Conservation (phyloP, 768 basidiomycete genomes). For the Lactarius deliciosus region DNA sequence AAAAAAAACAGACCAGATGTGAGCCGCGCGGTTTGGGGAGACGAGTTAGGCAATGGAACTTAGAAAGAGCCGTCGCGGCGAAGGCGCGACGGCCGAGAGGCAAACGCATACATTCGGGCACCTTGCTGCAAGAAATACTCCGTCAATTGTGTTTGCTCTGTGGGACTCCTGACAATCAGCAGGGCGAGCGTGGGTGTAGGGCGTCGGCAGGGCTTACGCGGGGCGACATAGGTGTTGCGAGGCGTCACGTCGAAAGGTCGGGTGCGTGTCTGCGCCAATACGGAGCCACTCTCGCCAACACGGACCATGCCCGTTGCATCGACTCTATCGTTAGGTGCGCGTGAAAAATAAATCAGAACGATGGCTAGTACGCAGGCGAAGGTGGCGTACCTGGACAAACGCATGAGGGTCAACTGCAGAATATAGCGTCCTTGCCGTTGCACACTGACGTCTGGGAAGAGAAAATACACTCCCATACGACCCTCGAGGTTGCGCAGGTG, state of each 20-base stretch:
- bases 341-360: slow-evolving; percentile 17
- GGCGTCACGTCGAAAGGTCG: slow-evolving; percentile 76
- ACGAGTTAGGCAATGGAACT: slow-evolving; percentile 23
- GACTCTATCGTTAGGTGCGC: slow-evolving; percentile 48
- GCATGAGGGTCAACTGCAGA: slow-evolving; percentile 69
- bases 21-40: slow-evolving; percentile 14
- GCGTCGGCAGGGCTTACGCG: slow-evolving; percentile 51
- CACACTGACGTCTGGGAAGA: slow-evolving; percentile 90
- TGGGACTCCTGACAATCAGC: slow-evolving; percentile 23
- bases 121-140: slow-evolving; percentile 58
- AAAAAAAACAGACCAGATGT: slow-evolving; percentile 17
- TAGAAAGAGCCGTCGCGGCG: slow-evolving; percentile 28
- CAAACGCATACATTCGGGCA: slow-evolving; percentile 55
- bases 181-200: slow-evolving; percentile 17
- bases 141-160: slow-evolving; percentile 53
- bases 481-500: slow-evolving; percentile 79
- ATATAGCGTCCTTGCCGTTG: slow-evolving; percentile 74
- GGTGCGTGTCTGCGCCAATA: slow-evolving; percentile 72
- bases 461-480: slow-evolving; percentile 78
- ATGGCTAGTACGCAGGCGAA: background rate
- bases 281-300: slow-evolving; percentile 54
- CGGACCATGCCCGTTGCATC: slow-evolving; percentile 45
- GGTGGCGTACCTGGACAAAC: slow-evolving; percentile 73
- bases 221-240: slow-evolving; percentile 71
- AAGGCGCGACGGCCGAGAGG: slow-evolving; percentile 35